Evolutionary conservation across 2,329 filamentous ascomycete genomes (phyloP).

Genomic region (Davidsoniella eucalypti): DNA sequence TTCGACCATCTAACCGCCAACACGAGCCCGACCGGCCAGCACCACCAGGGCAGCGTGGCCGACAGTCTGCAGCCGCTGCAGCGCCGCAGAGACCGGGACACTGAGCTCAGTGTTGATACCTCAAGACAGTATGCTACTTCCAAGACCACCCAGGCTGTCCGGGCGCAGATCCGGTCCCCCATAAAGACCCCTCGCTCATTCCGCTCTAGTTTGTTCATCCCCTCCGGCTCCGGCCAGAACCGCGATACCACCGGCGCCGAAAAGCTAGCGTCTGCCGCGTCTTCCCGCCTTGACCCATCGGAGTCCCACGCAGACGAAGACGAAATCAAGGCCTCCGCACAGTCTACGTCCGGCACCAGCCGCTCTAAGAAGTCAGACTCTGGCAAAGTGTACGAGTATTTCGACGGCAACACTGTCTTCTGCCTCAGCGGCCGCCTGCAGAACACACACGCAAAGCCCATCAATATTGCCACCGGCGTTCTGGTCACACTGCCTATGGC

Average conservation of each 20-base stretch:
- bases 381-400: slow-evolving; percentile 78
- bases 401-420: slow-evolving; percentile 84
- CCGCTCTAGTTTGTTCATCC: slow-evolving; percentile 55
- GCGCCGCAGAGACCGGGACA: slow-evolving; percentile 19
- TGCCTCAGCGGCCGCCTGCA: slow-evolving; percentile 73
- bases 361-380: slow-evolving; percentile 23
- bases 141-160: slow-evolving; percentile 15
- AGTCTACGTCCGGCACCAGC: slow-evolving; percentile 15
- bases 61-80: slow-evolving; percentile 70
- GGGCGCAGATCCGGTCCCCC: slow-evolving; percentile 32
- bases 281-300: slow-evolving; percentile 39
- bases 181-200: slow-evolving; percentile 61
- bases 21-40: slow-evolving; percentile 51
- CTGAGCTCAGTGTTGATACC: slow-evolving; percentile 39
- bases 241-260: slow-evolving; percentile 53
- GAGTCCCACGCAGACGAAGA: slow-evolving; percentile 23
- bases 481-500: slow-evolving; percentile 62
- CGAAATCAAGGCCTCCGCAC: slow-evolving; percentile 22
- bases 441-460: slow-evolving; percentile 71
- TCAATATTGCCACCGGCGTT: slow-evolving; percentile 75
- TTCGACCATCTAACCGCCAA: slow-evolving; percentile 57
- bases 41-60: slow-evolving; percentile 44
- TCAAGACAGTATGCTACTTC: slow-evolving; percentile 35
- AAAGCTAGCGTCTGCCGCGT: slow-evolving; percentile 66
- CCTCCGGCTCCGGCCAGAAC: slow-evolving; percentile 29